Evolutionary conservation across 1,284 basidiomycete genomes (phyloP), one percentile per base, ranked within the genome.

Genomic region (Irpex sp.): DNA sequence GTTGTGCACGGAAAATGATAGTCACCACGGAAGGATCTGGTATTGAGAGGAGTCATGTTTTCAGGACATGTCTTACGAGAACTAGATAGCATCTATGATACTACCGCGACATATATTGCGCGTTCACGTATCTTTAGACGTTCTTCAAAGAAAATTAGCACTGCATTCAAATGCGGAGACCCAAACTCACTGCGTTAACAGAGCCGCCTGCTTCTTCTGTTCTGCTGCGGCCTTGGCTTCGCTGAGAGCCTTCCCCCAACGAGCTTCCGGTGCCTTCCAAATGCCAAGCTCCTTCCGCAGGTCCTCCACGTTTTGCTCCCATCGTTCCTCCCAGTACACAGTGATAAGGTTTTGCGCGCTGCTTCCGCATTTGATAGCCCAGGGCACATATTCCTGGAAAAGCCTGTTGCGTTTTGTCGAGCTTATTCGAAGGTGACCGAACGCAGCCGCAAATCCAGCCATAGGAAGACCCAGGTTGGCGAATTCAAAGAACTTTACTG

Each of bases 311-410:
- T 92, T 83, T 75, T 93, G 89, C 61, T 88, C 87, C 96, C 96
- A 99, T 63, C 95, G 80, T 74, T 94, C 83, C 77, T 99, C 97
- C 97, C 97, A 99, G 71, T 96, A 95, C 6, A 99, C 89, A 0
- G 90, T 91, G 62, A 98, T 92, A 63, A 99, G 76, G 68, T 89
- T 92, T 69, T 81, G 81, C 1, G 90, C 84, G 58, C 79, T 84
- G 31, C 88, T 85, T 0, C 94, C 95, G 63, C 91, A 92, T 63
- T 87, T 85, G 60, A 96, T 76, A 7, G 95, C 96, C 96, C 95
- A 97, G 0, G 93, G 91, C 8, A 95, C 84, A 75, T 92, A 97
- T 73, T 97, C 93, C 15, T 78, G 76, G 74, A 89, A 87, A 19
- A 94, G 78, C 13, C 85, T 76, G 21, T 79, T 74, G 46, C 85